phyloP scores from a whole-genome alignment of 495 filamentous ascomycete species.

The Halenospora varia region DNA sequence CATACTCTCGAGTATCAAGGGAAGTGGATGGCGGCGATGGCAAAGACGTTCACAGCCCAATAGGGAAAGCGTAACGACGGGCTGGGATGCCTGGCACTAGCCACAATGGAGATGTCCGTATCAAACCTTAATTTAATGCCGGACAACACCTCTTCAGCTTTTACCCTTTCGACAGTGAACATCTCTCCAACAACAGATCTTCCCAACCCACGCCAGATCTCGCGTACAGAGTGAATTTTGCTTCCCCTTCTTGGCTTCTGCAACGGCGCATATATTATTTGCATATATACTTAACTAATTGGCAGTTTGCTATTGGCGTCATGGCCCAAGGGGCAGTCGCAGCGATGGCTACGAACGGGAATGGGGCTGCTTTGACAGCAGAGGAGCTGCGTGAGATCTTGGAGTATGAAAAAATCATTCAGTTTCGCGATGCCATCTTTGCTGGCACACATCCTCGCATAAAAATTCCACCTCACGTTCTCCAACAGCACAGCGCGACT shows the following conservation, averaged over 20 bases:
- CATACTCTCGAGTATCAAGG: too few species aligned
- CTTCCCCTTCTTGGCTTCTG: constrained; percentile 8
- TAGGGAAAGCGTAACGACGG: neutral
- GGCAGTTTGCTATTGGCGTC: constrained; percentile 8
- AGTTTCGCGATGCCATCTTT: constrained; percentile 71
- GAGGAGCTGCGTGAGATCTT: constrained; percentile 36
- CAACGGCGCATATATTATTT: neutral
- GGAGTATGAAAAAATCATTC: constrained; percentile 71
- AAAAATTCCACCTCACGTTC: constrained; percentile 58
- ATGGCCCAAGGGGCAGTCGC: constrained; percentile 23
- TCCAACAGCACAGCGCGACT: constrained; percentile 42
- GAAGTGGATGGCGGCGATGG: too few species aligned
- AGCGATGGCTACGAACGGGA: constrained; percentile 9
- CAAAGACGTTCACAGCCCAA: neutral
- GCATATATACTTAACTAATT: constrained; percentile 15
- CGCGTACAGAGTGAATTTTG: neutral
- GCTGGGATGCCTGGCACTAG: neutral
- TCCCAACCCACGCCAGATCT: neutral
- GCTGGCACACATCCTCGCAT: constrained; percentile 70
- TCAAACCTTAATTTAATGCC: neutral
- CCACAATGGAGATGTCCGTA: neutral
- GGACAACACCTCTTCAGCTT: neutral
- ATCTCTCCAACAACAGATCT: neutral
- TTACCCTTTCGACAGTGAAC: neutral
- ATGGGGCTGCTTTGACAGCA: constrained; percentile 28